These are phyloP conservation scores for Thalassiosira ordinaria DNA, from an alignment of 352 stramenopile species.

Conservation along the genomic window DNA sequence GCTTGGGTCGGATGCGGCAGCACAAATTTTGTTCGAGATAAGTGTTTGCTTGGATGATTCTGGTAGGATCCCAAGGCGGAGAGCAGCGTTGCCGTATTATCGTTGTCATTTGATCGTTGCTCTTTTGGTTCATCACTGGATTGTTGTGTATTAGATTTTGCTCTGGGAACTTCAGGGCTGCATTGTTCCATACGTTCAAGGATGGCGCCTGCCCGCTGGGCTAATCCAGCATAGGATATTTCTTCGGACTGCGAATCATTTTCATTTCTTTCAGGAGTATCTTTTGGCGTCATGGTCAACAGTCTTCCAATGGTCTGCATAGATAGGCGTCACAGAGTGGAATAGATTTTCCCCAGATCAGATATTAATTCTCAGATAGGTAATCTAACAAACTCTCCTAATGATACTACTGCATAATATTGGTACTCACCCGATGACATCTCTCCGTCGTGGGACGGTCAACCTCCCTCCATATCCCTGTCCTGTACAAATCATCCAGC, in stretches of 20 bases:
- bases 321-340: too few relatives aligned
- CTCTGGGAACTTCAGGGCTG: too few relatives aligned
- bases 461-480: slow-evolving; percentile 29
- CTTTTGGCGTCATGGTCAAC: slow-evolving; percentile 28
- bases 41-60: slow-evolving; percentile 16
- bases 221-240: slow-evolving; percentile 32
- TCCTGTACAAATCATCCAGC: slow-evolving; percentile 47
- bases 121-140: too few relatives aligned
- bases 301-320: slow-evolving; percentile 44
- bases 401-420: too few relatives aligned
- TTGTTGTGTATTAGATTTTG: too few relatives aligned
- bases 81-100: too few relatives aligned
- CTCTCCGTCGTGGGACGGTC: slow-evolving; percentile 35
- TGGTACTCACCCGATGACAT: slow-evolving; percentile 50
- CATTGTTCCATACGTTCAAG: slow-evolving; percentile 48
- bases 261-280: neutral
- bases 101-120: too few relatives aligned
- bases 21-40: slow-evolving; percentile 22
- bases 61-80: too few relatives aligned
- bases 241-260: too few relatives aligned
- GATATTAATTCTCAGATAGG: too few relatives aligned
- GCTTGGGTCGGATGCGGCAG: slow-evolving; percentile 21
- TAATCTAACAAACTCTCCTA: too few relatives aligned
- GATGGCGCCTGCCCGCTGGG: slow-evolving; percentile 36
- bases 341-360: too few relatives aligned